These are phyloP conservation scores for Triticum dicoccoides DNA, from an alignment of 176 grass and related monocot genomes.

Conservation along the genomic window DNA sequence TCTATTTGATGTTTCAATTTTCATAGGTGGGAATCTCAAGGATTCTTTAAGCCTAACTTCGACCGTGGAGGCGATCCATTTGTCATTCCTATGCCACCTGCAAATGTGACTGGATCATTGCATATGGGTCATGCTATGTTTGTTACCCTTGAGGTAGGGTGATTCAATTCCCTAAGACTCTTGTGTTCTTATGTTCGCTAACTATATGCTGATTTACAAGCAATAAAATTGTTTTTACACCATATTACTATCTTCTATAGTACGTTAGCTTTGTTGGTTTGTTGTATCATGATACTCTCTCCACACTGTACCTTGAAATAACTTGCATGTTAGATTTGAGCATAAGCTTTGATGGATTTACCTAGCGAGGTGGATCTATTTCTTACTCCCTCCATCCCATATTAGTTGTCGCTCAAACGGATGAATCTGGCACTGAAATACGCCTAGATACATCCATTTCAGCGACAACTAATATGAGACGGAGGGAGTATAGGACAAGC, in stretches of 20 bases:
- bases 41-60: constrained; percentile 87
- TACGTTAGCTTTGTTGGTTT: neutral
- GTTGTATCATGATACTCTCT: neutral
- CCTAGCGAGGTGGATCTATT: neutral
- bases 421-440: too few species aligned
- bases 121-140: constrained; percentile 99
- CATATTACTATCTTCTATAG: neutral
- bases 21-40: constrained; percentile 94
- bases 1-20: constrained; percentile 3
- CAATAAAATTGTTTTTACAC: neutral
- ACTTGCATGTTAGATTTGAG: neutral
- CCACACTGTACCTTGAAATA: neutral
- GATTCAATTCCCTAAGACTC: constrained; percentile 6
- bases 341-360: neutral
- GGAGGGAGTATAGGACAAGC: neutral
- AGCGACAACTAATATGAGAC: too few species aligned
- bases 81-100: constrained; percentile 92
- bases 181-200: constrained; percentile 14
- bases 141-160: constrained; percentile 92
- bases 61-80: constrained; percentile 76
- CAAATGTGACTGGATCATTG: constrained; percentile 95
- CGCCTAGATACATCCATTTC: too few species aligned
- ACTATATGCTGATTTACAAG: constrained; percentile 18
- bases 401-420: too few species aligned
- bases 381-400: neutral